These are phyloP conservation scores for Trametes polyzona DNA, from an alignment of 1,284 basidiomycete genomes.

Conservation along the genomic window DNA sequence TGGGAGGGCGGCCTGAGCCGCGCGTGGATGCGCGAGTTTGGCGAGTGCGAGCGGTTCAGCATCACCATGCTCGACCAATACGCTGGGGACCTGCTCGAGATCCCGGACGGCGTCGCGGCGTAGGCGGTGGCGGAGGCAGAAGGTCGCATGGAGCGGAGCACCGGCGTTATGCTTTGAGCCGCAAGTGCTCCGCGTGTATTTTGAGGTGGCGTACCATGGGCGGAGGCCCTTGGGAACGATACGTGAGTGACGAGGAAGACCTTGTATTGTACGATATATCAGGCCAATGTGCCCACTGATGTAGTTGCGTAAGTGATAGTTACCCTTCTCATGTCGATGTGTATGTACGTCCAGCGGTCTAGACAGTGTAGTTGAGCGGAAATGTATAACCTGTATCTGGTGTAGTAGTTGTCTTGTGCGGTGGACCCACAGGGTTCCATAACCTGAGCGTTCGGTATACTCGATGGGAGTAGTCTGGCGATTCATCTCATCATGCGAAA, in stretches of 20 bases:
- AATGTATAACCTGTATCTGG: background rate
- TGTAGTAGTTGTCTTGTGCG: no score
- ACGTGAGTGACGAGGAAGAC: no score
- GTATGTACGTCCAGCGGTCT: background rate
- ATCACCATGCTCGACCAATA: constrained; percentile 37
- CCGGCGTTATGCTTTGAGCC: constrained; percentile 29
- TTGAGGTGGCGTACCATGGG: background rate
- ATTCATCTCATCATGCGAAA: no score
- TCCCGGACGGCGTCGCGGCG: constrained; percentile 19
- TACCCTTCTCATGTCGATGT: background rate
- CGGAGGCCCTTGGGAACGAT: background rate
- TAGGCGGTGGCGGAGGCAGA: constrained; percentile 4
- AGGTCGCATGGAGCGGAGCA: background rate
- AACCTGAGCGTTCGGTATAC: no score
- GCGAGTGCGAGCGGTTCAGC: constrained; percentile 42
- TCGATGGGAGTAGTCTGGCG: no score
- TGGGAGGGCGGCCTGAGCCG: constrained; percentile 82
- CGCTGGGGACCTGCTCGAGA: constrained; percentile 38
- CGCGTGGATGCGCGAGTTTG: constrained; percentile 72
- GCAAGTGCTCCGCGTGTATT: constrained; percentile 10
- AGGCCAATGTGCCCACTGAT: no score
- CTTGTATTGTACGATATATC: no score
- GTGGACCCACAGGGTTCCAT: no score
- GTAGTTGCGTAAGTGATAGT: background rate
- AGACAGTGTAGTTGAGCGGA: background rate